Base-by-base conservation (phyloP, 1,284 basidiomycete species). In the Meripilus lineatus region DNA sequence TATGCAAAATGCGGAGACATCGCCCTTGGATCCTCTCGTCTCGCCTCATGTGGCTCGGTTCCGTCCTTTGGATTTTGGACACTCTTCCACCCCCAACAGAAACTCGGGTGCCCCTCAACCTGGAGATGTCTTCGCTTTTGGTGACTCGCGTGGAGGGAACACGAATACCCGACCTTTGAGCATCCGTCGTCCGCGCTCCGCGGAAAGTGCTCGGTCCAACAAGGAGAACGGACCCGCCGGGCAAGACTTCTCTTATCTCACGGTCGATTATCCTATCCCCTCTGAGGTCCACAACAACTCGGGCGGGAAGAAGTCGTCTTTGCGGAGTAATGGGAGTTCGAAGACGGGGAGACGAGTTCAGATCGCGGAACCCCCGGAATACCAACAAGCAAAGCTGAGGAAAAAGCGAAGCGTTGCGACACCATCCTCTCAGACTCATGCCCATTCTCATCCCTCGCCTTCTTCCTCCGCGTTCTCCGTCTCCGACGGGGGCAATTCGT, bases 1-100 rank as follows among this genome's bases (percentile, higher is more conserved):
- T 37, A 80, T 92, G 68, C 79, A 83, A 54, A 64, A 68, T 28
- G 64, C 63, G 32, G 17, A 41, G 26, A 8, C n/a, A 30, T 26
- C 15, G 13, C 26, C 40, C 8, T 10, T 28, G n/a, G 42, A 40
- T 32, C 35, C 35, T 3, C 32, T 41, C 2, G 39, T 38, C 11
- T 47, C 53, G 6, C 39, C 42, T 34, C 39, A 14, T 21, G 35
- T 15, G 11, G 23, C 41, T 14, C 43, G 44, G 4, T 13, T 23
- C 15, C 36, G 23, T 13, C 40, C 40, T 6, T 45, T 37, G 33
- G 42, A 49, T 11, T 37, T 50, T 5, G 50, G 43, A 4, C 41
- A 49, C n/a, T 45, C 49, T n/a, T 5, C 53, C 56, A 8, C 38
- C 48, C 2, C 33, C 49, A 7, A 36, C 44, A 8, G n/a, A 30